These are phyloP conservation scores for Tilletia horrida DNA, from an alignment of 1,284 basidiomycete species.

Conservation along the genomic window DNA sequence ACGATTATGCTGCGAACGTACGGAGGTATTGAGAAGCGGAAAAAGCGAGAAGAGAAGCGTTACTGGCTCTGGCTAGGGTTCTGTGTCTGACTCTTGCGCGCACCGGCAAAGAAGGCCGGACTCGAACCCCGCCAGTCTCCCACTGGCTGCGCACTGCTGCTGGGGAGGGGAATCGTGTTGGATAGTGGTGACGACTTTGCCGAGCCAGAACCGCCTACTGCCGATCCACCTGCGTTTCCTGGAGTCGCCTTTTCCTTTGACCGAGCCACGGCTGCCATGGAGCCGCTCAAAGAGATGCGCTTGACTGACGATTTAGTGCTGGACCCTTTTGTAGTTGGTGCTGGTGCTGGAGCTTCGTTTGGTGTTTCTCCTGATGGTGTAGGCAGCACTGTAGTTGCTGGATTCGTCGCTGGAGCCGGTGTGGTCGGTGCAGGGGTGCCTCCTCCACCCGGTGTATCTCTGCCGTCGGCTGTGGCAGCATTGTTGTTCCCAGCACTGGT, in stretches of 20 bases:
- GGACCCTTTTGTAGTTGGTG: too few relatives aligned
- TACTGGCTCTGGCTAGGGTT: neutral
- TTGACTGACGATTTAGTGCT: too few relatives aligned
- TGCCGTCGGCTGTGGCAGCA: neutral
- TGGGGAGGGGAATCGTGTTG: neutral
- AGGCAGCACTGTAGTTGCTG: neutral
- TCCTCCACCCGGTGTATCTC: neutral
- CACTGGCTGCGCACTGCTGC: neutral
- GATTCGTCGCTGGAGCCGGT: neutral
- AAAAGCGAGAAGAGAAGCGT: neutral
- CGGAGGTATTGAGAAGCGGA: neutral
- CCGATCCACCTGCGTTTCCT: too few relatives aligned
- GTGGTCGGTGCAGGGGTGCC: slow-evolving; percentile 8
- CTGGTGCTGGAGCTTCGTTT: neutral
- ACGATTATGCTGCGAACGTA: neutral
- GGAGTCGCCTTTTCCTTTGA: too few relatives aligned
- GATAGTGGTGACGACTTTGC: slow-evolving; percentile 9
- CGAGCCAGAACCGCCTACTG: neutral
- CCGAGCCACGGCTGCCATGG: too few relatives aligned
- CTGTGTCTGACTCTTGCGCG: neutral
- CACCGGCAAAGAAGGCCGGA: slow-evolving; percentile 12
- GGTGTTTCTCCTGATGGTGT: neutral
- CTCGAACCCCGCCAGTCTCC: slow-evolving; percentile 13
- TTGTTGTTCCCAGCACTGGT: neutral
- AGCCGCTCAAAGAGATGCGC: too few relatives aligned